These are phyloP conservation scores for Pistacia vera DNA, from an alignment of 345 rosid species.

Conservation along the genomic window DNA sequence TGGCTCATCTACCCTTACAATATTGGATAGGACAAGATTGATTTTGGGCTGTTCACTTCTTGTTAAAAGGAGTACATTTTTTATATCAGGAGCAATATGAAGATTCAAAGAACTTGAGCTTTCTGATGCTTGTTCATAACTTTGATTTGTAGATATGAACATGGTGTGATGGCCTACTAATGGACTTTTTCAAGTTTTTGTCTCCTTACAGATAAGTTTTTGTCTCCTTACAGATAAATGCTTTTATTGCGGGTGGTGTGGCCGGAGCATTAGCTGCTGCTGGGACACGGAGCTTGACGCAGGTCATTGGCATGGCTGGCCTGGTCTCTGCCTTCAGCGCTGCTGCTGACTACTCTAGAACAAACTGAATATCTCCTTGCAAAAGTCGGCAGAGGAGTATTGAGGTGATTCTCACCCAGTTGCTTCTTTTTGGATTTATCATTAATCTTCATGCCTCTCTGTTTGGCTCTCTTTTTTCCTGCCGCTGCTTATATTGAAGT, in stretches of 20 bases:
- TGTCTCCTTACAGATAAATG: slow-evolving; percentile 53
- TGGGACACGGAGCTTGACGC: slow-evolving; percentile 59
- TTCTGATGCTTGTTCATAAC: neutral
- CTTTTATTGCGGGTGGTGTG: slow-evolving; percentile 74
- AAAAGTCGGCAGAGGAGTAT: slow-evolving; percentile 13
- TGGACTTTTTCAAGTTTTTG: slow-evolving; percentile 15
- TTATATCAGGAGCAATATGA: neutral
- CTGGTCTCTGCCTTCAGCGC: slow-evolving; percentile 65
- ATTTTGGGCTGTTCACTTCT: neutral
- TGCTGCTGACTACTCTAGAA: slow-evolving; percentile 64
- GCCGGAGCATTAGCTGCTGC: slow-evolving; percentile 81
- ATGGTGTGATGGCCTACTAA: slow-evolving; percentile 1
- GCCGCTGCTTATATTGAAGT: neutral
- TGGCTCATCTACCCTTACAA: neutral
- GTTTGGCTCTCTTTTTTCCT: neutral
- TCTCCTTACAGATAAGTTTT: too few species aligned
- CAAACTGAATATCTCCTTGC: slow-evolving; percentile 31
- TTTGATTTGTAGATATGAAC: neutral
- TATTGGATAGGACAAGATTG: neutral
- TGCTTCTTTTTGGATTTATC: neutral
- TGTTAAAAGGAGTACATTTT: neutral
- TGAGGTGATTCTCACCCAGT: slow-evolving; percentile 12
- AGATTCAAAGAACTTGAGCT: neutral
- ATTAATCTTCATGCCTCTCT: neutral
- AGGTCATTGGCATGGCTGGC: slow-evolving; percentile 58